phyloP scores from a whole-genome alignment of 805 yeast genomes.

The Debaryomyces tyrocola region DNA sequence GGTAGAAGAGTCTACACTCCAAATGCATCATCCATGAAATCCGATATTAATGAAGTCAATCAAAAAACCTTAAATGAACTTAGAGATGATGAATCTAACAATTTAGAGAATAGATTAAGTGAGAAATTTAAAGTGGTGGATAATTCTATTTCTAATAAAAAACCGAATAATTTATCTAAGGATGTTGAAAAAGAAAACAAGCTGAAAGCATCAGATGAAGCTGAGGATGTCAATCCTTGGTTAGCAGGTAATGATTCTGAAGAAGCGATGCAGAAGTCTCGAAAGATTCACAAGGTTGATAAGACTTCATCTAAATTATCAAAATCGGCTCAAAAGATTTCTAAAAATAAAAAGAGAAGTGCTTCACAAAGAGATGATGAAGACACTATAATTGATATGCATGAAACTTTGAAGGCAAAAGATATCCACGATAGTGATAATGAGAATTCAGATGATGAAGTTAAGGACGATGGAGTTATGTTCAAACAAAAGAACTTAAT shows the following conservation, averaged over 20 bases:
- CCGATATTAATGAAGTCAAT: constrained; percentile 34
- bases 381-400: constrained; percentile 47
- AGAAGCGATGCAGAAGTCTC: constrained; percentile 26
- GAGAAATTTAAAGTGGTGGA: constrained; percentile 20
- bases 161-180: constrained; percentile 7
- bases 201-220: constrained; percentile 4
- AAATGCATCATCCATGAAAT: constrained; percentile 42
- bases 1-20: constrained; percentile 87
- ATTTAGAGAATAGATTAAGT: constrained; percentile 42
- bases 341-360: constrained; percentile 36
- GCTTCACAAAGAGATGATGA: constrained; percentile 31
- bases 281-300: constrained; percentile 31
- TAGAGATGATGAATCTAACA: constrained; percentile 50
- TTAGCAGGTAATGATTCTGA: constrained; percentile 14
- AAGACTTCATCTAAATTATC: constrained; percentile 36
- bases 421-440: constrained; percentile 45
- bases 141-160: constrained; percentile 1
- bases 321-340: constrained; percentile 42
- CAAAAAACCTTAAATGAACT: constrained; percentile 42
- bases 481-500: constrained; percentile 82
- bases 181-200: constrained; percentile 14
- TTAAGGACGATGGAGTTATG: constrained; percentile 40
- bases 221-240: constrained; percentile 39
- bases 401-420: constrained; percentile 53
- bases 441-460: constrained; percentile 39